Base-by-base conservation (phyloP, 192 early-diverging fungal species). In the Backusella morwellensis region DNA sequence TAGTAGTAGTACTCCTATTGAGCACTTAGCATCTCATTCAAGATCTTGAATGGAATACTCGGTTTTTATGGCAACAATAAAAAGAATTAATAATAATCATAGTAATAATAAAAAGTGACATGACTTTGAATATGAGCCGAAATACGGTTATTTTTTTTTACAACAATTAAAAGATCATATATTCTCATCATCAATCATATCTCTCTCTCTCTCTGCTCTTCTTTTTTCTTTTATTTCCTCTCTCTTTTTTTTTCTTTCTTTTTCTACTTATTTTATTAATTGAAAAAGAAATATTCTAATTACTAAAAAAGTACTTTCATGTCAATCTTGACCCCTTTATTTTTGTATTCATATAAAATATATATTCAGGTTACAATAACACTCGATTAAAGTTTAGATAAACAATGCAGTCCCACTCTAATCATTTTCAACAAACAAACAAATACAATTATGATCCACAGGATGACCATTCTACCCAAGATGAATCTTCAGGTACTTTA, bases 241-340 rank as follows among this genome's bases (percentile, higher is more conserved):
- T 59, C 12, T 44, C 12, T 5, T 17, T 17, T 17, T 44, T 17
- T 17, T 44, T 44, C n/a, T 17, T 63, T 11, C 4, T 63, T 29
- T 63, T 63, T 26, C 9, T 63, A 29, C 21, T 23, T 15, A 2
- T 63, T 63, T 29, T 29, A 14, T 63, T 29, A 63, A 23, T 29
- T 23, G 56, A 63, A 63, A 26, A 63, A 29, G 3, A 29, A 63
- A 29, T 14, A 63, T 63, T 29, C 12, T 29, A 63, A 14, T 63
- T 63, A 63, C 26, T 63, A 63, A 63, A 63, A 63, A 63, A 63
- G 56, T 63, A 63, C 56, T 29, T 63, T 63, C 56, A 63, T 63
- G 56, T 63, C 21, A 29, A 63, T 12, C 29, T 63, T 63, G 56
- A 63, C 56, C 56, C 56, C 23, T 29, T 63, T 63, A 63, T 63